Evolutionary conservation across 208 protist species (phyloP).

Genomic region (Strigomonas culicis): DNA sequence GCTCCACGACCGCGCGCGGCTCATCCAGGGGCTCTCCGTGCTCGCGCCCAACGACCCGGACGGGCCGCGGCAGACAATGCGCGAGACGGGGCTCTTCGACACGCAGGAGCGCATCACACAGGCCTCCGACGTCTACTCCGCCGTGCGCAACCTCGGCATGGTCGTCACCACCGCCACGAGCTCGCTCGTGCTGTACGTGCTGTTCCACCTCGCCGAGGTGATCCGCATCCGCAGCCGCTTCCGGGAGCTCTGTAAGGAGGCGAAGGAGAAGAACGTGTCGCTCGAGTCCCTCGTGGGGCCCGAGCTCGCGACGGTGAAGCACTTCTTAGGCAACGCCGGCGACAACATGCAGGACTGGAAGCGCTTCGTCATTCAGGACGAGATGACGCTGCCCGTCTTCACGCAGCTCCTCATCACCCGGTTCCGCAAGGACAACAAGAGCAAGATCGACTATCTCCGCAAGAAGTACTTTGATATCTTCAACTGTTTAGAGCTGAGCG

Average conservation of each 20-base stretch:
- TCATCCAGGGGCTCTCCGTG: conserved; percentile 20
- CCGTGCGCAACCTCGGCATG: conserved; percentile 31
- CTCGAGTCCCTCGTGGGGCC: conserved; percentile 22
- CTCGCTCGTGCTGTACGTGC: conserved; percentile 39
- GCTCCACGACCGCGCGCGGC: conserved; percentile 23
- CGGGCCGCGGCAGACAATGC: background rate
- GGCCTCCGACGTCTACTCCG: conserved; percentile 26
- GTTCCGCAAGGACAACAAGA: conserved; percentile 29
- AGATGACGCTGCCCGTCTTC: conserved; percentile 36
- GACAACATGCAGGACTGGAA: conserved; percentile 32
- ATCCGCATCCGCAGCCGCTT: conserved; percentile 27
- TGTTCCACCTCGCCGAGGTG: conserved; percentile 39
- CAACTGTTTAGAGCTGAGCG: conserved; percentile 19
- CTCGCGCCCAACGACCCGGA: background rate
- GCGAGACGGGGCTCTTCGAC: too few relatives aligned
- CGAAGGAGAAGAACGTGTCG: conserved; percentile 17
- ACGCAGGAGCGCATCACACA: background rate
- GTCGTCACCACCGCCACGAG: conserved; percentile 45
- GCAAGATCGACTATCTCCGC: background rate
- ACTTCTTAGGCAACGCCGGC: conserved; percentile 21
- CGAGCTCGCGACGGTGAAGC: conserved; percentile 12
- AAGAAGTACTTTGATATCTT: conserved; percentile 22
- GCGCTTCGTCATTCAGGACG: conserved; percentile 26
- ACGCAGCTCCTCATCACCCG: conserved; percentile 23
- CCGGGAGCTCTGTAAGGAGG: conserved; percentile 19